phyloP scores from a whole-genome alignment of 2,329 filamentous ascomycete species.

The Pseudocercospora cruenta region DNA sequence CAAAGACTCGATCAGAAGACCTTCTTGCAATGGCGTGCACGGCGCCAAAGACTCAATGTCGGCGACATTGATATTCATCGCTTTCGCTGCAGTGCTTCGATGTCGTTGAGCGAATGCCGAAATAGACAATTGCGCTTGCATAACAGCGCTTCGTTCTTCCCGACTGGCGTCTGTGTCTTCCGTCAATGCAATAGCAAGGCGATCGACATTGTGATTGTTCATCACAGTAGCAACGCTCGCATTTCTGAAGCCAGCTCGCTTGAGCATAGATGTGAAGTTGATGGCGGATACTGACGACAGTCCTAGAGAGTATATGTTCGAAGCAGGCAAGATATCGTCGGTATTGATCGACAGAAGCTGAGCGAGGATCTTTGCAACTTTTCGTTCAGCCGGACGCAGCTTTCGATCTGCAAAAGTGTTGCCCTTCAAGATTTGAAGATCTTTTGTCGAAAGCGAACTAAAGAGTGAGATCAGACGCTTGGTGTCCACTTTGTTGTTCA shows the following conservation, averaged over 20 bases:
- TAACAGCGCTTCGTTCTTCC: slow-evolving; percentile 43
- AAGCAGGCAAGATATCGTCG: slow-evolving; percentile 54
- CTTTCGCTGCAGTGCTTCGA: slow-evolving; percentile 55
- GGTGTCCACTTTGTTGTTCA: slow-evolving; percentile 86
- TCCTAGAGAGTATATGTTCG: slow-evolving; percentile 82
- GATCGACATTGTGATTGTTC: slow-evolving; percentile 53
- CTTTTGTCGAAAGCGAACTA: slow-evolving; percentile 59
- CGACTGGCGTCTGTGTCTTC: slow-evolving; percentile 17
- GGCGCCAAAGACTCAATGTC: slow-evolving; percentile 75
- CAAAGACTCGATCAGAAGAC: slow-evolving; percentile 75
- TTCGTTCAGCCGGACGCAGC: slow-evolving; percentile 46
- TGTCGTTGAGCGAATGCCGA: slow-evolving; percentile 67
- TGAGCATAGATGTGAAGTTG: slow-evolving; percentile 67
- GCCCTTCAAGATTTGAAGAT: slow-evolving; percentile 61
- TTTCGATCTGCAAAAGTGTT: slow-evolving; percentile 13
- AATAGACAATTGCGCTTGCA: slow-evolving; percentile 57
- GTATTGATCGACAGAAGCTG: slow-evolving; percentile 54
- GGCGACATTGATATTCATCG: slow-evolving; percentile 54
- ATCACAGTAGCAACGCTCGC: slow-evolving; percentile 70
- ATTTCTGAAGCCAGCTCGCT: slow-evolving; percentile 61
- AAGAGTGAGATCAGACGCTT: slow-evolving; percentile 72
- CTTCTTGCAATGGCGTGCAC: slow-evolving; percentile 84
- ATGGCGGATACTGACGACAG: slow-evolving; percentile 87
- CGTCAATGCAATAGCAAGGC: slow-evolving; percentile 44
- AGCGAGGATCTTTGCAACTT: slow-evolving; percentile 59